Percentiles rank a stretch among this genome's conserved stretches.
phyloP scores from a whole-genome alignment of 225 moss, liverwort and hornwort species.

The Physcomitrium patens region DNA sequence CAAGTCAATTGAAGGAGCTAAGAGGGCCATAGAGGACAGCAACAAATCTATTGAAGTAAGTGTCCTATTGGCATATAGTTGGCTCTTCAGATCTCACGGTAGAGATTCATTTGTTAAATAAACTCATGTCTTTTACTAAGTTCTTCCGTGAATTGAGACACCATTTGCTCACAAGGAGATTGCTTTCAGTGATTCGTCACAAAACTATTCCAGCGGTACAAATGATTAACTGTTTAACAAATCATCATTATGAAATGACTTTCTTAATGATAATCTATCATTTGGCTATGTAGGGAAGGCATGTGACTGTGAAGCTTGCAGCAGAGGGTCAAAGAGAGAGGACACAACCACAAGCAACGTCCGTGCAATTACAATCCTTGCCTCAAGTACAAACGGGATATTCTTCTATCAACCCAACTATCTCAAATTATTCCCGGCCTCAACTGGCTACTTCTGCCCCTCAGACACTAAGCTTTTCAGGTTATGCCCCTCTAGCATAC shows the following conservation, averaged over 20 bases:
- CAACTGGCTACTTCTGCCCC: conserved; percentile 80
- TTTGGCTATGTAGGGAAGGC: conserved; percentile 71
- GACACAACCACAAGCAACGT: conserved; percentile 62
- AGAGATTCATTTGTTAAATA: no score
- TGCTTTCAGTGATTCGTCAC: no score
- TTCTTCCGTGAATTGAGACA: no score
- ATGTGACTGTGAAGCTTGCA: conserved; percentile 97
- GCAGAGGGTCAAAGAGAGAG: conserved; percentile 94
- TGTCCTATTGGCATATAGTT: neutral
- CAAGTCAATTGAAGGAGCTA: conserved; percentile 86
- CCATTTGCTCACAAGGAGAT: no score
- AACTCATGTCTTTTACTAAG: no score
- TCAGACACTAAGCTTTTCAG: conserved; percentile 72
- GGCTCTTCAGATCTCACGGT: no score
- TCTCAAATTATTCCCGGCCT: conserved; percentile 75
- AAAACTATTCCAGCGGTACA: neutral
- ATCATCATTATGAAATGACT: no score
- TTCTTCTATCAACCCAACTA: conserved; percentile 62
- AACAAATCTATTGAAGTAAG: conserved; percentile 93
- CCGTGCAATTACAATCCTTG: conserved; percentile 69
- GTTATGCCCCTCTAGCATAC: conserved; percentile 74
- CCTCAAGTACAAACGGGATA: conserved; percentile 82
- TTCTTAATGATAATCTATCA: neutral
- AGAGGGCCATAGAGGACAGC: conserved; percentile 90
- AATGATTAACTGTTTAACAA: neutral